Percentiles rank a stretch among this genome's conserved stretches.
phyloP scores from a whole-genome alignment of 148 eudicot genomes.

The Amaranthus cruentus region DNA sequence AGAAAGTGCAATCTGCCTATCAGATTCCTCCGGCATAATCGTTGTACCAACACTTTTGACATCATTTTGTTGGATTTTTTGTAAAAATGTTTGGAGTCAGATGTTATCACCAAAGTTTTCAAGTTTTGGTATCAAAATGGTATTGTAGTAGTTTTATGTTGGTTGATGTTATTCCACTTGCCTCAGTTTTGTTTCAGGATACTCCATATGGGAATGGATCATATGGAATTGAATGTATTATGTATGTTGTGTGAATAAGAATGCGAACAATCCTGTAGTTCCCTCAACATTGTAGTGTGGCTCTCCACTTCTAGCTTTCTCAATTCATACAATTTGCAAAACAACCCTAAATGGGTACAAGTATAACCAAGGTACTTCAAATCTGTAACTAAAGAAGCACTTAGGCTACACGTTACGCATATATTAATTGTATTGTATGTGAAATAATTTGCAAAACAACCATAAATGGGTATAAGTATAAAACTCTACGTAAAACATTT shows the following conservation, averaged over 20 bases:
- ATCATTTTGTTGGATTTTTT: neutral
- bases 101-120: neutral
- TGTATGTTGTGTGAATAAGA: neutral
- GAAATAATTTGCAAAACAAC: too few relatives aligned
- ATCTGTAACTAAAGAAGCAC: too few relatives aligned
- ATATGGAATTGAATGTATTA: neutral
- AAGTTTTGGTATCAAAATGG: too few relatives aligned
- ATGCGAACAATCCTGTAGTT: neutral
- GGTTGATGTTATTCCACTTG: neutral
- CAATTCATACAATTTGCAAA: too few relatives aligned
- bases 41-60: neutral
- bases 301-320: too few relatives aligned
- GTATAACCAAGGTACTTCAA: too few relatives aligned
- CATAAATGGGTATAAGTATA: too few relatives aligned
- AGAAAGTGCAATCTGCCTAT: slow-evolving; percentile 60
- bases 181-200: neutral
- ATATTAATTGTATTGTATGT: too few relatives aligned
- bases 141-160: neutral
- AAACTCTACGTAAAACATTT: too few relatives aligned
- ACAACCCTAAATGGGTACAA: too few relatives aligned
- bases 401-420: too few relatives aligned
- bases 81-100: slow-evolving; percentile 4
- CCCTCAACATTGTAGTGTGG: neutral
- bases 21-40: slow-evolving; percentile 44
- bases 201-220: neutral